A percentile compares a stretch with the other conserved stretches of the same genome.
Conservation (phyloP, 768 basidiomycete genomes). For the Lactifluus pinguis region DNA sequence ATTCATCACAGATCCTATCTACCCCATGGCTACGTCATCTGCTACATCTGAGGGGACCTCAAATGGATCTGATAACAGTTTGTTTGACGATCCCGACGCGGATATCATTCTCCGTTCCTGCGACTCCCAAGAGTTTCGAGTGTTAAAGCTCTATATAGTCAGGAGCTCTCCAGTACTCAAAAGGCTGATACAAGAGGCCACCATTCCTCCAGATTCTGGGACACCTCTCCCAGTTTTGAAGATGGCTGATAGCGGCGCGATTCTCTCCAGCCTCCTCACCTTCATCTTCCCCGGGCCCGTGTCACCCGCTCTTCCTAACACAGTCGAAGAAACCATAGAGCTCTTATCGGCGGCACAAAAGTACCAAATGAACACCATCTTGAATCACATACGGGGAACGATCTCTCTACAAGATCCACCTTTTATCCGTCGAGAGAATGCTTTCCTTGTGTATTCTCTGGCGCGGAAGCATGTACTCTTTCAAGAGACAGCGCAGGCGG, state of each 20-base stretch:
- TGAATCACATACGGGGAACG: not conserved
- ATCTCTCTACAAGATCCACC: not conserved
- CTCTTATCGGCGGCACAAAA: conserved; percentile 4
- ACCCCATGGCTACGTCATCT: too few relatives aligned
- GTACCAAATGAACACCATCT: not conserved
- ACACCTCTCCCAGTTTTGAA: not conserved
- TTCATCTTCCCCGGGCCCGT: not conserved
- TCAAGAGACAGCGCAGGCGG: not conserved
- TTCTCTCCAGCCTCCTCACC: not conserved
- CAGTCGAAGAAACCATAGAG: not conserved
- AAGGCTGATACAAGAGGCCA: not conserved
- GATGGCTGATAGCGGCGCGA: not conserved
- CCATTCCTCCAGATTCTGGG: not conserved
- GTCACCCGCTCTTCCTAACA: not conserved
- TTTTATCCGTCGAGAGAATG: not conserved
- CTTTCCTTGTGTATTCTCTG: not conserved
- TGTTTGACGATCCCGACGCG: conserved; percentile 4
- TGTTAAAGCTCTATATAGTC: not conserved
- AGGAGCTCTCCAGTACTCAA: not conserved
- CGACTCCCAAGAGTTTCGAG: not conserved
- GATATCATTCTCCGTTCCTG: conserved; percentile 4
- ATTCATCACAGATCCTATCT: too few relatives aligned
- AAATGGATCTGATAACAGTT: too few relatives aligned
- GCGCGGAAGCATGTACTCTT: conserved; percentile 2
- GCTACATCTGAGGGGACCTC: too few relatives aligned